These are phyloP conservation scores for Skeletonema grethae DNA, from an alignment of 108 stramenopile species.

Conservation along the genomic window DNA sequence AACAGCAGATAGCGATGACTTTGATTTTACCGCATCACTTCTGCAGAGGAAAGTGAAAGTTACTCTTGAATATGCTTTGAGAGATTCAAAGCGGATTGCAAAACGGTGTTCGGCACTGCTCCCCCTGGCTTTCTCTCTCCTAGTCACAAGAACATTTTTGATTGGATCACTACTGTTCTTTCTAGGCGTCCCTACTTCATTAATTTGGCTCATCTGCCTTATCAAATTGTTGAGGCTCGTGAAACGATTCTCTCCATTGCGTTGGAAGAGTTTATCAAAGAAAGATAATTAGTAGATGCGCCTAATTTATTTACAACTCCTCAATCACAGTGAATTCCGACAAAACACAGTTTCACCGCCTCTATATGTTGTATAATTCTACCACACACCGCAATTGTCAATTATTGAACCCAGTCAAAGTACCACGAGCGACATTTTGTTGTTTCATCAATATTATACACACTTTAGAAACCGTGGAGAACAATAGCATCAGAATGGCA, in stretches of 20 bases:
- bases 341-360: too few species aligned
- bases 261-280: too few species aligned
- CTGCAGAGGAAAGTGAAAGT: background rate
- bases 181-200: background rate
- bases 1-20: background rate
- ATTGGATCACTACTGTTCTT: background rate
- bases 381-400: too few species aligned
- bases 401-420: too few species aligned
- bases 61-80: background rate
- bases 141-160: background rate
- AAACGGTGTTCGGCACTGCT: background rate
- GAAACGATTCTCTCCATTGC: too few species aligned
- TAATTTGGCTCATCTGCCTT: background rate
- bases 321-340: too few species aligned
- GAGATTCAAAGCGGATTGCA: background rate
- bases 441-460: too few species aligned
- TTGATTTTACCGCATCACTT: background rate
- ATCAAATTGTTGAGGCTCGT: too few species aligned
- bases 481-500: slow-evolving; percentile 84
- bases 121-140: background rate
- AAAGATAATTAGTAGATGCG: too few species aligned
- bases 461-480: slow-evolving; percentile 85
- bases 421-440: too few species aligned
- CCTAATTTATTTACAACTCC: too few species aligned
- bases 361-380: too few species aligned